Evolutionary conservation across 768 basidiomycete species (phyloP).

Genomic region (Psilocybe azurescens): DNA sequence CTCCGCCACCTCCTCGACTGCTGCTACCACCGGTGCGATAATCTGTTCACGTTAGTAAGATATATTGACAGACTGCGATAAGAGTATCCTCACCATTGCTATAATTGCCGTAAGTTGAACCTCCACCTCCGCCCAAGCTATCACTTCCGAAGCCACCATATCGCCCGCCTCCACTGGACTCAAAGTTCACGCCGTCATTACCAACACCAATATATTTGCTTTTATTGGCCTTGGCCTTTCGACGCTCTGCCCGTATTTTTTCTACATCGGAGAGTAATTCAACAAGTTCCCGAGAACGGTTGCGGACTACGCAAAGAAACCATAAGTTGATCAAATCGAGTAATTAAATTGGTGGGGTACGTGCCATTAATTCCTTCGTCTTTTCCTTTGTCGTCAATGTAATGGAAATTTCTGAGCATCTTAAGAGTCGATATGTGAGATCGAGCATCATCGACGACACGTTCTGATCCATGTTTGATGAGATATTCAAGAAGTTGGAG

Average conservation of each 20-base stretch:
- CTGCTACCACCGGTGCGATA: constrained; percentile 36
- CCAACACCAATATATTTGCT: constrained; percentile 90
- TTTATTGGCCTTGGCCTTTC: constrained; percentile 91
- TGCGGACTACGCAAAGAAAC: constrained; percentile 69
- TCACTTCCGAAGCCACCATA: constrained; percentile 55
- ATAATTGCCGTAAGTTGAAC: constrained; percentile 28
- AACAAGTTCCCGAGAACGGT: constrained; percentile 91
- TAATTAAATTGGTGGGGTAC: constrained; percentile 11
- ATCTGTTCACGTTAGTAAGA: constrained; percentile 16
- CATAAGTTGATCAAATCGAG: background rate
- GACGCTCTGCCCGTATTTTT: constrained; percentile 83
- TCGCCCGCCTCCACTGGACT: constrained; percentile 36
- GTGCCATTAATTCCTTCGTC: constrained; percentile 98
- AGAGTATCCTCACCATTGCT: constrained; percentile 26
- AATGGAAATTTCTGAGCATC: constrained; percentile 97
- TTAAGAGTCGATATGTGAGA: constrained; percentile 95
- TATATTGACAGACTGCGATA: background rate
- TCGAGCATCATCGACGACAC: constrained; percentile 96
- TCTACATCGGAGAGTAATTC: constrained; percentile 92
- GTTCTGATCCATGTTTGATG: constrained; percentile 95
- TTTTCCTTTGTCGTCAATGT: constrained; percentile 98
- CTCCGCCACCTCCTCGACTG: constrained; percentile 46
- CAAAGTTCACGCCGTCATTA: constrained; percentile 69
- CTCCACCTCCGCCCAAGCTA: constrained; percentile 35
- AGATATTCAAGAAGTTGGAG: constrained; percentile 95